Evolutionary conservation across 768 basidiomycete genomes (phyloP).

Genomic region (Psilocybe subaeruginosa): DNA sequence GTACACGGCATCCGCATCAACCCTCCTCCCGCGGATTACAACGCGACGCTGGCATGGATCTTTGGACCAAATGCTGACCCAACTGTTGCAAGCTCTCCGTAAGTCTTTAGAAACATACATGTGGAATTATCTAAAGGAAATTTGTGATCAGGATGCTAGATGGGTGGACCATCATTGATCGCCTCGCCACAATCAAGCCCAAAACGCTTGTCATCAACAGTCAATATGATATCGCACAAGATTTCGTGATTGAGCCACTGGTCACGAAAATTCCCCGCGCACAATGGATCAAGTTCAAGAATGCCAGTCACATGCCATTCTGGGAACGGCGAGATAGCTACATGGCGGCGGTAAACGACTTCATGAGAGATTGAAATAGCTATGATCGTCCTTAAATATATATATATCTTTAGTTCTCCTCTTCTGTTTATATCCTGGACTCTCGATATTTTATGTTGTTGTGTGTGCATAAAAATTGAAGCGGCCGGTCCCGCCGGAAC

Average conservation of each 20-base stretch:
- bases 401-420: too few species aligned
- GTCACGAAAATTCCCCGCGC: too few species aligned
- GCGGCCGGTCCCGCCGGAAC: too few species aligned
- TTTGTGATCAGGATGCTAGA: conserved; percentile 23
- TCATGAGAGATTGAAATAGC: too few species aligned
- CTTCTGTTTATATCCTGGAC: too few species aligned
- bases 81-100: conserved; percentile 30
- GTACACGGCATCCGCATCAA: conserved; percentile 20
- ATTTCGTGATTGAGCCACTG: conserved; percentile 25
- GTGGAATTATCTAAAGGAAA: conserved; percentile 6
- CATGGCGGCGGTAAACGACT: too few species aligned
- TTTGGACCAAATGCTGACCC: conserved; percentile 23
- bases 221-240: conserved; percentile 40
- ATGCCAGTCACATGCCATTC: too few species aligned
- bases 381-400: too few species aligned
- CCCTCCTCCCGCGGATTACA: conserved; percentile 24
- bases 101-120: conserved; percentile 10
- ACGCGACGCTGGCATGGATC: conserved; percentile 22
- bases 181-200: conserved; percentile 37
- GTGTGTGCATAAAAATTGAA: too few species aligned
- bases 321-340: too few species aligned
- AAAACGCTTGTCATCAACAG: conserved; percentile 45
- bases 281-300: too few species aligned
- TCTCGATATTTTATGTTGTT: too few species aligned
- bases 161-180: conserved; percentile 47